phyloP scores from a whole-genome alignment of 2,329 filamentous ascomycete genomes.

The Sordariomycetes sp. region DNA sequence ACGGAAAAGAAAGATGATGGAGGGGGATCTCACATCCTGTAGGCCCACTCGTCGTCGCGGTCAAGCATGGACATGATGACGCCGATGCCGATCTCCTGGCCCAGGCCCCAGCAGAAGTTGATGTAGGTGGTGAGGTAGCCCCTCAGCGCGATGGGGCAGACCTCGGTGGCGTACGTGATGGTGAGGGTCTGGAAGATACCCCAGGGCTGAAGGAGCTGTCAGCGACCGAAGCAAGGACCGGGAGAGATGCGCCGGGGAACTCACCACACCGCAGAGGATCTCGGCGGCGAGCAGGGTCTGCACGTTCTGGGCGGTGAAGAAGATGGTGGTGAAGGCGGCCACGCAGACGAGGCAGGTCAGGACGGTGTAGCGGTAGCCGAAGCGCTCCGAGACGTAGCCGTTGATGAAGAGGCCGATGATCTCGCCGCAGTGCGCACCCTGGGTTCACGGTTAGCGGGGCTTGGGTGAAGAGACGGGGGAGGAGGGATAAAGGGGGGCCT shows the following conservation, averaged over 20 bases:
- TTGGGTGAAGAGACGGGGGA: slow-evolving; percentile 23
- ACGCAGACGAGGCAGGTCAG: slow-evolving; percentile 26
- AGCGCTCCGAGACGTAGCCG: slow-evolving; percentile 31
- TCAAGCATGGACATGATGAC: slow-evolving; percentile 24
- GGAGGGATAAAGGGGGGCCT: slow-evolving; percentile 12
- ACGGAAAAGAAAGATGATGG: not conserved
- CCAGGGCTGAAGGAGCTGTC: not conserved
- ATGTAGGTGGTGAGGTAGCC: slow-evolving; percentile 32
- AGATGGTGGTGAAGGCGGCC: slow-evolving; percentile 31
- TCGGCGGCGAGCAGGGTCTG: slow-evolving; percentile 28
- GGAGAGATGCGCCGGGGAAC: not conserved
- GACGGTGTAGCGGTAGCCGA: slow-evolving; percentile 31
- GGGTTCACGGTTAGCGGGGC: slow-evolving; percentile 34
- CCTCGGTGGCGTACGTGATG: slow-evolving; percentile 35
- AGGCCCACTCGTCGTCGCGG: slow-evolving; percentile 21
- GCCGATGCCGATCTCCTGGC: slow-evolving; percentile 30
- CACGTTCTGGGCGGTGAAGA: slow-evolving; percentile 30
- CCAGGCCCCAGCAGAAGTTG: slow-evolving; percentile 36
- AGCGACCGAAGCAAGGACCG: not conserved
- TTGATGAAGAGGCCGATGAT: slow-evolving; percentile 50
- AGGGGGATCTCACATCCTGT: slow-evolving; percentile 13
- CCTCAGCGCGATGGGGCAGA: slow-evolving; percentile 24
- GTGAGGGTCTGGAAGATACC: slow-evolving; percentile 29
- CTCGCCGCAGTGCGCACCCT: slow-evolving; percentile 49
- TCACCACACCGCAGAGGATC: slow-evolving; percentile 25